Base-by-base conservation (phyloP, 768 basidiomycete species). In the Ramaria sp. region DNA sequence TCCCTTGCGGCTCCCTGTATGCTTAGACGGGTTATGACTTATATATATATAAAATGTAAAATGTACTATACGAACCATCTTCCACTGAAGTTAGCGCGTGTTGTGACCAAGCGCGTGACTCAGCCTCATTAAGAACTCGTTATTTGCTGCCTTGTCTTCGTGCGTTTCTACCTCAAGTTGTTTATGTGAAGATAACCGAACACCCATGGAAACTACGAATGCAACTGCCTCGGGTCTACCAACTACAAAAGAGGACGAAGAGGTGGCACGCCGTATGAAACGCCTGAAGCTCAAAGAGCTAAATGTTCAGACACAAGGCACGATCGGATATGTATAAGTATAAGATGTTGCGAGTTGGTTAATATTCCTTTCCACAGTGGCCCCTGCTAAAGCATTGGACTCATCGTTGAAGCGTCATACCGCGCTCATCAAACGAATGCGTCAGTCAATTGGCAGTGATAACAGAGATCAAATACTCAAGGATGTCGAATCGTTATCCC, bases 331-430 rank as follows among this genome's bases (percentile, higher is more conserved):
- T 30, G 27, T 4, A 30, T 7, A 28, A n/a, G 22, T 25, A 50
- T 24, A 38, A 22, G 16, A 25, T 34, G 13, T n/a, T 34, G 18
- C 20, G 18, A 18, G n/a, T 34, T 16, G 30, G 8, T 34, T 50
- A 36, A 36, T 25, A 28, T 44, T 58, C 28, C n/a, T 13, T 30
- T 48, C 16, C 28, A 43, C 41, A 39, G 27, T 57, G 91, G 90
- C 85, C 65, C 72, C 79, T 9, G 72, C 78, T 20, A 92, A 82
- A 65, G 56, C 69, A 3, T 75, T 93, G 22, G 96, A 98, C 68
- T 92, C 96, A 3, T 97, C 96, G 42, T 70, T 99, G 56, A 98
- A 91, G 70, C 84, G 92, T 6, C 94, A 99, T 69, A 97, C 93
- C 1, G 89, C 92, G 5, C 78, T 98, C 58, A 93, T 96, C 60